Conservation (phyloP, 2,329 filamentous ascomycete species). For the Trichoderma sp. region DNA sequence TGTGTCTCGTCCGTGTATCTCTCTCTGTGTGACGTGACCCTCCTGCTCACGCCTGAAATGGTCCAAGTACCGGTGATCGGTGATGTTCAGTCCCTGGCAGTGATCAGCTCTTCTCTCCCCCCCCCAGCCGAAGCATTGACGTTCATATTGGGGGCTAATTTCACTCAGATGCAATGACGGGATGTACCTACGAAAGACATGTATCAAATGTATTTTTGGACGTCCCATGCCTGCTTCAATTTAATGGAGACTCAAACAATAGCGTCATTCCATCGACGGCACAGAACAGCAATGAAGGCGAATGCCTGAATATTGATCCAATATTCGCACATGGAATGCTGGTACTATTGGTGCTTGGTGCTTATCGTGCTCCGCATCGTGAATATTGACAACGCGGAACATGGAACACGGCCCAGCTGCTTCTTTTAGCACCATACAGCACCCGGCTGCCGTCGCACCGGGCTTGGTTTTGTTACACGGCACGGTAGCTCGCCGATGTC, state of each 20-base stretch:
- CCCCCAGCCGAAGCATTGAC: constrained; percentile 6
- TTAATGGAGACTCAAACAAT: not conserved
- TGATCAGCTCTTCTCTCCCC: not conserved
- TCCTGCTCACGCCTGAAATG: not conserved
- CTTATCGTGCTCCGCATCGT: not conserved
- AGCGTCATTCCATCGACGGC: not conserved
- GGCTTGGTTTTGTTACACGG: constrained; percentile 7
- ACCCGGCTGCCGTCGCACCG: not conserved
- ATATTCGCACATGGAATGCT: not conserved
- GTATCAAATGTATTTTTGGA: constrained; percentile 11
- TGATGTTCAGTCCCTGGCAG: not conserved
- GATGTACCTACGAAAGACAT: too few relatives aligned
- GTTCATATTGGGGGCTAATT: constrained; percentile 4
- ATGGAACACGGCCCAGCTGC: not conserved
- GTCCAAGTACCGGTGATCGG: not conserved
- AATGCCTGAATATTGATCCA: not conserved
- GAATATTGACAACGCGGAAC: not conserved
- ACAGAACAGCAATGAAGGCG: not conserved
- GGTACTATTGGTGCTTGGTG: not conserved
- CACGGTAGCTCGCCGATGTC: not conserved
- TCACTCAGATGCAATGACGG: not conserved
- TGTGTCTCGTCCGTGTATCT: too few relatives aligned
- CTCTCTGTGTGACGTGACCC: not conserved
- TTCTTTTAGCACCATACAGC: not conserved
- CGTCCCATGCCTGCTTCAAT: not conserved